Evolutionary conservation across 345 rosid genomes (phyloP).

Genomic region (Aethionema arabicum): DNA sequence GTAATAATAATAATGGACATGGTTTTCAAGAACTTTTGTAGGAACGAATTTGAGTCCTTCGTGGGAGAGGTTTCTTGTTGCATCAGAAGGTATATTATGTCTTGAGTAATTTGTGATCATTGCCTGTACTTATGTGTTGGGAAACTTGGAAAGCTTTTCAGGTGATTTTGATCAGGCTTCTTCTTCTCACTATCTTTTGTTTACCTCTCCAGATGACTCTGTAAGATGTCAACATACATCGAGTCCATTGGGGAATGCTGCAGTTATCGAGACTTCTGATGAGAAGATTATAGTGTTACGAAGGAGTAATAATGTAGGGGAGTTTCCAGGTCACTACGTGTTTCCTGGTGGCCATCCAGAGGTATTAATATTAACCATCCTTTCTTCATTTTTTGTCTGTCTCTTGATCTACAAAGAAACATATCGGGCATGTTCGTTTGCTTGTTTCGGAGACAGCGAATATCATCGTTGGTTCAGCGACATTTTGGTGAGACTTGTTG

Average conservation of each 20-base stretch:
- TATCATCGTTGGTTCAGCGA: no score
- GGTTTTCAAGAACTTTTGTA: slow-evolving; percentile 65
- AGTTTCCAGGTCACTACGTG: slow-evolving; percentile 87
- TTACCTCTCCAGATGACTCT: slow-evolving; percentile 51
- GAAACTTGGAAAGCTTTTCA: not conserved
- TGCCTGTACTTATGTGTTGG: slow-evolving; percentile 2
- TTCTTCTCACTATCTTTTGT: slow-evolving; percentile 24
- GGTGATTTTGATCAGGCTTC: slow-evolving; percentile 13
- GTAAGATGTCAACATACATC: slow-evolving; percentile 70
- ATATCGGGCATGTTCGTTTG: no score
- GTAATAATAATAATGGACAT: slow-evolving; percentile 23
- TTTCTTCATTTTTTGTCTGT: not conserved
- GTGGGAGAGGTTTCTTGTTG: slow-evolving; percentile 76
- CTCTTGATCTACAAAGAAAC: not conserved
- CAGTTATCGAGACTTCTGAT: slow-evolving; percentile 72
- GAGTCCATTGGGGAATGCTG: slow-evolving; percentile 85
- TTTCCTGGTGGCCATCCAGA: slow-evolving; percentile 97
- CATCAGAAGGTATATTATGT: slow-evolving; percentile 60
- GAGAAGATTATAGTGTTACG: slow-evolving; percentile 61
- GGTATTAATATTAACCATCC: slow-evolving; percentile 40
- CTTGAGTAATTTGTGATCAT: not conserved
- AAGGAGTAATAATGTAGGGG: slow-evolving; percentile 89
- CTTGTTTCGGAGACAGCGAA: no score
- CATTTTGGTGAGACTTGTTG: no score
- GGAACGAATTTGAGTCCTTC: slow-evolving; percentile 83